Evolutionary conservation across 2,329 filamentous ascomycete genomes (phyloP).

Genomic region (Rhynchosporium agropyri): DNA sequence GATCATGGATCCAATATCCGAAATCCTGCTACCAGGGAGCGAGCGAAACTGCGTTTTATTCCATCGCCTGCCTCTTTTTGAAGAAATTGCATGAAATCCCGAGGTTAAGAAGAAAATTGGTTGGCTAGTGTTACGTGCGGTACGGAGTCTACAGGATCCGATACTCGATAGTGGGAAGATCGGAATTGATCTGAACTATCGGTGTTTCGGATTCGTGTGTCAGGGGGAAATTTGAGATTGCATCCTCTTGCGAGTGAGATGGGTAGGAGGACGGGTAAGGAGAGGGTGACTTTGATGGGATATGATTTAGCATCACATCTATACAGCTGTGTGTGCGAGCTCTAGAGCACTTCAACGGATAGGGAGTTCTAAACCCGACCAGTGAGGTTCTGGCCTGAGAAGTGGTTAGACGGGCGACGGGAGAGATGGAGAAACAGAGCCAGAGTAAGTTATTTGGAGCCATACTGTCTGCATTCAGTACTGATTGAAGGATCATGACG

Average conservation of each 20-base stretch:
- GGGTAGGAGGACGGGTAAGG: slow-evolving; percentile 18
- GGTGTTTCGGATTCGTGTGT: slow-evolving; percentile 21
- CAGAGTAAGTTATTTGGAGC: slow-evolving; percentile 5
- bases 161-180: slow-evolving; percentile 16
- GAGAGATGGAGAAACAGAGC: slow-evolving; percentile 6
- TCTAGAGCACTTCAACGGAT: slow-evolving; percentile 15
- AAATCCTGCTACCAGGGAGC: slow-evolving; percentile 39
- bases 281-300: slow-evolving; percentile 20
- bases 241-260: slow-evolving; percentile 22
- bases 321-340: slow-evolving; percentile 17
- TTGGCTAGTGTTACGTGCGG: not conserved
- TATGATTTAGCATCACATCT: slow-evolving; percentile 19
- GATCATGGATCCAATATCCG: slow-evolving; percentile 23
- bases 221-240: slow-evolving; percentile 15
- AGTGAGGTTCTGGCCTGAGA: slow-evolving; percentile 22
- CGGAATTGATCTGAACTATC: slow-evolving; percentile 11
- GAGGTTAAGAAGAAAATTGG: slow-evolving; percentile 30
- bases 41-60: slow-evolving; percentile 38
- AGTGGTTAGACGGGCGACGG: slow-evolving; percentile 13
- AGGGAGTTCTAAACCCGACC: slow-evolving; percentile 17
- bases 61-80: slow-evolving; percentile 38
- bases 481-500: slow-evolving; percentile 9
- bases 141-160: not conserved
- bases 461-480: not conserved
- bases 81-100: slow-evolving; percentile 35